Conservation (phyloP, 306 rosid genomes). For the Quercus agrifolia region DNA sequence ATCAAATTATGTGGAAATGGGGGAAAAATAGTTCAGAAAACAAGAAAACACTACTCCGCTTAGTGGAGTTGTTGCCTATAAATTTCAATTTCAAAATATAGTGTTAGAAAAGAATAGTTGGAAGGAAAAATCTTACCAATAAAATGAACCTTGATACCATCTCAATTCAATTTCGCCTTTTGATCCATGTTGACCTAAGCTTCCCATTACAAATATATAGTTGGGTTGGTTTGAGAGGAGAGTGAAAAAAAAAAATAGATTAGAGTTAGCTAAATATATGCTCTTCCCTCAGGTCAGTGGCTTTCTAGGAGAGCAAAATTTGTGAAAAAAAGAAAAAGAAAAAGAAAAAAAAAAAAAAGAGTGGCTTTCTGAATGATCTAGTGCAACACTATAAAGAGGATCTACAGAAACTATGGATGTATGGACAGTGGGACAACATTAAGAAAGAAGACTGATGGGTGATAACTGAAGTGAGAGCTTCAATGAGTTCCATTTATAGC, state of each 20-base stretch:
- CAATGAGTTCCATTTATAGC: background rate
- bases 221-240: too few species aligned
- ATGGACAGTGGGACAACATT: background rate
- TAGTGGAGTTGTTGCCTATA: background rate
- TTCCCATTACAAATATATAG: background rate
- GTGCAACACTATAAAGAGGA: background rate
- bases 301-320: background rate
- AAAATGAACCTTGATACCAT: too few species aligned
- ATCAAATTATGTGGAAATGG: background rate
- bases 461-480: too few species aligned
- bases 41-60: too few species aligned
- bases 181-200: background rate
- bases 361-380: background rate
- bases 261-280: too few species aligned
- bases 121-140: too few species aligned
- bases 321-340: background rate
- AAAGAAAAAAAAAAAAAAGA: too few species aligned
- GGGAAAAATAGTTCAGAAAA: too few species aligned
- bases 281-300: background rate
- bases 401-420: background rate
- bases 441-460: too few species aligned
- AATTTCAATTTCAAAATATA: too few species aligned
- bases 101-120: too few species aligned
- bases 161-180: background rate
- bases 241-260: rapidly evolving